A percentile compares a stretch with the other conserved stretches of the same genome.
Conservation (phyloP, 305 asterid species). For the Solanum hybrid region DNA sequence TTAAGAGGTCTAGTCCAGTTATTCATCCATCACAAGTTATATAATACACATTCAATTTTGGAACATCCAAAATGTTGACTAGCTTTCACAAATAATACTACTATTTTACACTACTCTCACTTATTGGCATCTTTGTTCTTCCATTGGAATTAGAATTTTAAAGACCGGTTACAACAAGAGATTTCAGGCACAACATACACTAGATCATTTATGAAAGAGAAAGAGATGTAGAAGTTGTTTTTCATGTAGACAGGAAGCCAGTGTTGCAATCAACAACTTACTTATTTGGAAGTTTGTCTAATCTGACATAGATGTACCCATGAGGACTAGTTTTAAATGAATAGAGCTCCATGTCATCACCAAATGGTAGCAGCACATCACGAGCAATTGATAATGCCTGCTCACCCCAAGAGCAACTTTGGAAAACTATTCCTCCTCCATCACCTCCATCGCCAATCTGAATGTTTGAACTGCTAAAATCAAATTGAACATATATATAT, state of each 20-base stretch:
- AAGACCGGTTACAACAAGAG: neutral
- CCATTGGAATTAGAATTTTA: neutral
- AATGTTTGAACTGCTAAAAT: conserved; percentile 3
- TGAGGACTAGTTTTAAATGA: conserved; percentile 74
- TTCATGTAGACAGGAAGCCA: neutral
- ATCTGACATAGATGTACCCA: conserved; percentile 79
- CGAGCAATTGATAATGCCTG: conserved; percentile 49
- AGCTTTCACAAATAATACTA: neutral
- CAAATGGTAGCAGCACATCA: conserved; percentile 44
- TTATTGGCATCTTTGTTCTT: neutral
- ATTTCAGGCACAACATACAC: neutral
- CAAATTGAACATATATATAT: neutral
- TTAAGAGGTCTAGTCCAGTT: neutral
- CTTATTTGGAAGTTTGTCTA: conserved; percentile 69
- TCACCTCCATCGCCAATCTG: conserved; percentile 94
- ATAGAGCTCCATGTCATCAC: conserved; percentile 58
- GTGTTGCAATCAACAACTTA: conserved; percentile 23
- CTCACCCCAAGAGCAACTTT: conserved; percentile 75
- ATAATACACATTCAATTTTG: neutral
- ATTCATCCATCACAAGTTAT: neutral
- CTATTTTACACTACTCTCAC: neutral
- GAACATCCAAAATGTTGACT: neutral
- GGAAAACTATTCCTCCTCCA: conserved; percentile 79
- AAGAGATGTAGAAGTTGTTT: neutral
- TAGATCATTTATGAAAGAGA: neutral